These are phyloP conservation scores for Galeopsis tetrahit DNA, from an alignment of 257 asterid species.

Conservation along the genomic window DNA sequence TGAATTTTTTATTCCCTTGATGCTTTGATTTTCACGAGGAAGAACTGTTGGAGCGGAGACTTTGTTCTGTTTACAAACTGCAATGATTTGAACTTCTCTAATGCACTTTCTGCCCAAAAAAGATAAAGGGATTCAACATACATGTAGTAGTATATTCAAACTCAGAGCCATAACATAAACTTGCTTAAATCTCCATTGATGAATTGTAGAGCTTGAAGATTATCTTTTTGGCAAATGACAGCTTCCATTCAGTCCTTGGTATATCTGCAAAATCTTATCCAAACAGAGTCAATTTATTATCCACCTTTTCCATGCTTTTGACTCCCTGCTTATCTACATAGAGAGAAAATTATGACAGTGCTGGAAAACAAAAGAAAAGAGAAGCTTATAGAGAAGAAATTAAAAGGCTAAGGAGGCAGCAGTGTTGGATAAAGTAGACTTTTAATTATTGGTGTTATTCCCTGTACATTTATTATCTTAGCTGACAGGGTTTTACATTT, in stretches of 20 bases:
- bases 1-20: not conserved
- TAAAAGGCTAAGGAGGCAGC: conserved; percentile 87
- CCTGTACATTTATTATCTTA: conserved; percentile 4
- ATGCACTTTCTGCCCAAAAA: conserved; percentile 12
- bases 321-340: conserved; percentile 36
- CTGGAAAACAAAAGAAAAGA: conserved; percentile 79
- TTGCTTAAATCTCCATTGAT: not conserved
- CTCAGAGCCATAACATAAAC: not conserved
- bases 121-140: not conserved
- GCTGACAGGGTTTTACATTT: not conserved
- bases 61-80: not conserved
- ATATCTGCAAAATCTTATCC: not conserved
- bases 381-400: conserved; percentile 82
- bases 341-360: conserved; percentile 89
- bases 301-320: conserved; percentile 23
- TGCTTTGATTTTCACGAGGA: not conserved
- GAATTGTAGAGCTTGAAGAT: not conserved
- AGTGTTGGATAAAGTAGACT: conserved; percentile 62
- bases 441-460: not conserved
- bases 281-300: not conserved
- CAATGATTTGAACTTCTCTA: not conserved
- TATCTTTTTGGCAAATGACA: not conserved
- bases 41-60: not conserved
- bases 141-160: not conserved
- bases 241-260: conserved; percentile 13